Conservation (phyloP, 2,329 filamentous ascomycete genomes). For the Ophiocordyceps robertsii region DNA sequence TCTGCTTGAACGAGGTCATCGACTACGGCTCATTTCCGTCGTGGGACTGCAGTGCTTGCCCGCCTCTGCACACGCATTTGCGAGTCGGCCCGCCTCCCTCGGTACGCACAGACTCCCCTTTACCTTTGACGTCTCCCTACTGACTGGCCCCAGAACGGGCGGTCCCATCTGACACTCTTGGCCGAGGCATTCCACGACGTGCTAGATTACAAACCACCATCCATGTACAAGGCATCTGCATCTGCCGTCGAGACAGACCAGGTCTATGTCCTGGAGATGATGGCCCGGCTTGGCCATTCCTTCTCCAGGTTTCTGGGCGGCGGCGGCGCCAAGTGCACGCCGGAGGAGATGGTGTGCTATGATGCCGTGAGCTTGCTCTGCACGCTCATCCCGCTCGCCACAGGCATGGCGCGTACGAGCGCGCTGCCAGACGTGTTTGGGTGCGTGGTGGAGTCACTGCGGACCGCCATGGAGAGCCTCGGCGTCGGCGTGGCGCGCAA, state of each 20-base stretch:
- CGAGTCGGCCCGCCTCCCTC: conserved; percentile 37
- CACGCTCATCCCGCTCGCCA: conserved; percentile 16
- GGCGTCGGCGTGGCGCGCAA: conserved; percentile 5
- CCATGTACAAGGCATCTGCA: conserved; percentile 33
- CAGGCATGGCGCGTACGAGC: conserved; percentile 9
- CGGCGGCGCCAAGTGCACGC: conserved; percentile 20
- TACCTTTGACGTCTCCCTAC: background rate
- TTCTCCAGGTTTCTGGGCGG: conserved; percentile 24
- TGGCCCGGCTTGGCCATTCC: conserved; percentile 27
- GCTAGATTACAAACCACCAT: conserved; percentile 31
- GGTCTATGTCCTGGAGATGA: conserved; percentile 27
- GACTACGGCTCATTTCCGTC: conserved; percentile 40
- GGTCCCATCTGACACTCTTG: conserved; percentile 34
- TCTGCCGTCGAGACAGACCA: conserved; percentile 27
- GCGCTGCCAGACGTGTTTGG: conserved; percentile 11
- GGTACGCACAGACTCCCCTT: conserved; percentile 19
- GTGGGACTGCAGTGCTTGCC: conserved; percentile 23
- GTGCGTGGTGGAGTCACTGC: conserved; percentile 13
- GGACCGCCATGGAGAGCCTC: conserved; percentile 13
- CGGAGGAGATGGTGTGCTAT: conserved; percentile 29
- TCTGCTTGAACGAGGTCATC: conserved; percentile 26
- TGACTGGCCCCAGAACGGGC: conserved; percentile 25
- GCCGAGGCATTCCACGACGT: conserved; percentile 39
- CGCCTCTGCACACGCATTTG: conserved; percentile 29
- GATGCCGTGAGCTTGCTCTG: conserved; percentile 27